Percentiles rank a stretch among this genome's conserved stretches.
These are phyloP conservation scores for Tripidium arundinaceum DNA, from an alignment of 202 grass and related monocot genomes.

Conservation along the genomic window DNA sequence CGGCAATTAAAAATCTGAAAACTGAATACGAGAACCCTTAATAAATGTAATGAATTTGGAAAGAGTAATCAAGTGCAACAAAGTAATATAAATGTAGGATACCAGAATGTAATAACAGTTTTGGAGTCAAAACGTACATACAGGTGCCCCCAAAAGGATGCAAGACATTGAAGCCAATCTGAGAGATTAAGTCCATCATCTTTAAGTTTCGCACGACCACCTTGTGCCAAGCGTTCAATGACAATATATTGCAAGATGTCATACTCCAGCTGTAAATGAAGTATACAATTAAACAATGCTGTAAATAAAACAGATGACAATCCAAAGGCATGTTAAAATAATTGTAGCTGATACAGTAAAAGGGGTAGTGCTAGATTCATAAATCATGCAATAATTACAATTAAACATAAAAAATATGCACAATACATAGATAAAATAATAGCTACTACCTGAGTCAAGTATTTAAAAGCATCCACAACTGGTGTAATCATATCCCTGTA, in stretches of 20 bases:
- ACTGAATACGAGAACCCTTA: constrained; percentile 6
- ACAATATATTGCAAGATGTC: constrained; percentile 99
- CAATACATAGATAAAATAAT: constrained; percentile 6
- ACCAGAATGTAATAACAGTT: constrained; percentile 25
- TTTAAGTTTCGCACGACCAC: constrained; percentile 93
- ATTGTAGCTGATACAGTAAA: constrained; percentile 17
- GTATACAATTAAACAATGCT: constrained; percentile 12
- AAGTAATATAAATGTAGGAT: background rate
- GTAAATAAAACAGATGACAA: constrained; percentile 22
- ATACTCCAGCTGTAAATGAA: constrained; percentile 84
- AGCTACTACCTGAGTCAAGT: constrained; percentile 83
- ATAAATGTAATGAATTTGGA: background rate
- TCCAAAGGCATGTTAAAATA: constrained; percentile 10
- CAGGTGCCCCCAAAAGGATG: constrained; percentile 98
- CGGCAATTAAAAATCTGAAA: constrained; percentile 8
- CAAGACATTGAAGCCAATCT: constrained; percentile 98
- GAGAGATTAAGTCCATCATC: constrained; percentile 97
- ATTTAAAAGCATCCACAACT: constrained; percentile 99
- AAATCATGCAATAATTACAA: background rate
- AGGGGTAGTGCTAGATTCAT: background rate
- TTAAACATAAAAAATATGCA: constrained; percentile 8
- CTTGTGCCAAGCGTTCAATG: constrained; percentile 91
- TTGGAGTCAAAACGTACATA: constrained; percentile 39
- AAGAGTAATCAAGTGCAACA: background rate
- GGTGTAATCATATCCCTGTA: constrained; percentile 99